phyloP scores from a whole-genome alignment of 2,329 filamentous ascomycete genomes.

The Aspergillus ruber region DNA sequence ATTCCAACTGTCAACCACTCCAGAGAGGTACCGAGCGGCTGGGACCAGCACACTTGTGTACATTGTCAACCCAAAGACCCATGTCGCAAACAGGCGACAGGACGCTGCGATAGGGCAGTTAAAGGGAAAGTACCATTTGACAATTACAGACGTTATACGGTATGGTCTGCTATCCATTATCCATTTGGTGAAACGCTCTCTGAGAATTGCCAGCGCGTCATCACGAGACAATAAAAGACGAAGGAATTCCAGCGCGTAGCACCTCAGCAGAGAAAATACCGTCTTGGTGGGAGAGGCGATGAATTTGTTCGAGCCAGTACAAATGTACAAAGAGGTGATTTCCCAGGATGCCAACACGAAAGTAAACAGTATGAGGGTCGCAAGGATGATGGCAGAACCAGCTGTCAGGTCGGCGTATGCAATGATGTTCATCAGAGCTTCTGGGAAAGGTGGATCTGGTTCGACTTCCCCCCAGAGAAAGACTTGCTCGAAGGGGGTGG shows the following conservation, averaged over 20 bases:
- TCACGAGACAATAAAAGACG: background rate
- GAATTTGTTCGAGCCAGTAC: background rate
- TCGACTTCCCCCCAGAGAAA: constrained; percentile 10
- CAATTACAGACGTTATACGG: background rate
- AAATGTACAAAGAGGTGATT: background rate
- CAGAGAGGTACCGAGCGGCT: constrained; percentile 3
- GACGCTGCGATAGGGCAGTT: constrained; percentile 2
- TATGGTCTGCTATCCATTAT: background rate
- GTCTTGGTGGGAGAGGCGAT: constrained; percentile 1
- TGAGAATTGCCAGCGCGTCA: background rate
- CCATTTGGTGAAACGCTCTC: background rate
- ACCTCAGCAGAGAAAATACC: background rate
- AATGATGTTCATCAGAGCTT: background rate
- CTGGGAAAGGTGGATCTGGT: background rate
- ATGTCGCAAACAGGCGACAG: constrained; percentile 1
- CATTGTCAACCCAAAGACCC: background rate
- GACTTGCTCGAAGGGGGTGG: constrained; percentile 8
- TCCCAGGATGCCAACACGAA: constrained; percentile 2
- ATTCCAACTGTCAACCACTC: constrained; percentile 2
- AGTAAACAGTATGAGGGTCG: constrained; percentile 4
- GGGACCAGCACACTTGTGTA: constrained; percentile 4
- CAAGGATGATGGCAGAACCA: constrained; percentile 5
- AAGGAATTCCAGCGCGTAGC: background rate
- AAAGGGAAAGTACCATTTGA: constrained; percentile 7
- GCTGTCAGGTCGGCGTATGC: constrained; percentile 7